These are phyloP conservation scores for Coemansia sp. DNA, from an alignment of 192 early-diverging fungal genomes.

Conservation along the genomic window DNA sequence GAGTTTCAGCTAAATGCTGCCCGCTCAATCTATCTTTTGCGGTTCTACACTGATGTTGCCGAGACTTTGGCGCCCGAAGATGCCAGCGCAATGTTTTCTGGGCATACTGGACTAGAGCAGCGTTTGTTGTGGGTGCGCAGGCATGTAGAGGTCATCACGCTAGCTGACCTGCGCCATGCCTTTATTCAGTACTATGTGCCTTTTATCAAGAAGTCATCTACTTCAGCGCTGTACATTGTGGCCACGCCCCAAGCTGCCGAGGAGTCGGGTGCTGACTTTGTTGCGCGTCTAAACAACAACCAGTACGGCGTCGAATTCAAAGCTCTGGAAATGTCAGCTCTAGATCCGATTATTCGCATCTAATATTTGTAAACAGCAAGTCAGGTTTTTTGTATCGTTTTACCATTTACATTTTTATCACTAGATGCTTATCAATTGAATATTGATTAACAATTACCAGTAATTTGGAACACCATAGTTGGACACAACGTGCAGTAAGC, in stretches of 20 bases:
- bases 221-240: conserved; percentile 28
- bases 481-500: neutral
- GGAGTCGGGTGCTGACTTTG: conserved; percentile 13
- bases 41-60: conserved; percentile 17
- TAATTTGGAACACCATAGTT: conserved; percentile 1
- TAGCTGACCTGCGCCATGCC: conserved; percentile 30
- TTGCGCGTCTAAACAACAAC: conserved; percentile 24
- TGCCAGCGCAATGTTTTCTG: conserved; percentile 22
- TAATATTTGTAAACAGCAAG: conserved; percentile 10
- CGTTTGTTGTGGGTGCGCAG: conserved; percentile 32
- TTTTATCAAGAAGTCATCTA: conserved; percentile 20
- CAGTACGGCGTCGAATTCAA: conserved; percentile 34
- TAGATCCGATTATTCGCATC: conserved; percentile 30
- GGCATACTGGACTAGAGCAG: conserved; percentile 39
- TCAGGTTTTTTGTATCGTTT: neutral
- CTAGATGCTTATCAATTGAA: neutral
- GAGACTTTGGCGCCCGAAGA: conserved; percentile 34
- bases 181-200: conserved; percentile 34
- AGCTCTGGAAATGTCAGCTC: conserved; percentile 18
- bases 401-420: neutral
- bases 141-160: conserved; percentile 33
- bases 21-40: conserved; percentile 26
- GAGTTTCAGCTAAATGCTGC: conserved; percentile 48
- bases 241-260: conserved; percentile 29
- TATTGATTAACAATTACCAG: neutral